A percentile compares a stretch with the other conserved stretches of the same genome.
phyloP scores from a whole-genome alignment of 139 green algal species.

The Picochlorum sp. region DNA sequence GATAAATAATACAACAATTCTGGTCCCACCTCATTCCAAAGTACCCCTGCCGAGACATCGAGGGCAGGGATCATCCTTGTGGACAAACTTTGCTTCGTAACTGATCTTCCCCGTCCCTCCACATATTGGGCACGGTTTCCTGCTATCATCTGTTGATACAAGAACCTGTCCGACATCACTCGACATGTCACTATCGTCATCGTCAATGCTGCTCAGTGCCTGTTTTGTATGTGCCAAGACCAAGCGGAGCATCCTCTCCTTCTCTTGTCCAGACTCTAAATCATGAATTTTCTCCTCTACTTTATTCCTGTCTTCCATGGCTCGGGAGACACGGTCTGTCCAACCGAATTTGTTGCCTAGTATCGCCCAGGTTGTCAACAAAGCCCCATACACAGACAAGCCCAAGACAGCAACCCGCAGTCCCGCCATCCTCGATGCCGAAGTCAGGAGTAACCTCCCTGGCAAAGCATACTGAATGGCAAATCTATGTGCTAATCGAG shows the following conservation, averaged over 20 bases:
- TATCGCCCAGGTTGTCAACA: background rate
- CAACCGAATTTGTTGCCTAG: background rate
- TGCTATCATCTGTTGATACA: background rate
- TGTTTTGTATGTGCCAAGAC: too few relatives aligned
- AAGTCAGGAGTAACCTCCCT: background rate
- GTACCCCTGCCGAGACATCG: slow-evolving; percentile 5
- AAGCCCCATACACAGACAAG: background rate
- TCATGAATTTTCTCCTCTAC: too few relatives aligned
- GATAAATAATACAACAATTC: too few relatives aligned
- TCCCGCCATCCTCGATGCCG: background rate
- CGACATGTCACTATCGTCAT: too few relatives aligned
- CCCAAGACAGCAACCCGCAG: background rate
- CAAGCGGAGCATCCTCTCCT: too few relatives aligned
- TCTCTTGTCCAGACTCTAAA: too few relatives aligned
- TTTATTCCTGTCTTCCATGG: too few relatives aligned
- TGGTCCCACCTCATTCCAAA: too few relatives aligned
- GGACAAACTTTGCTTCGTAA: background rate
- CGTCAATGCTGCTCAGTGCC: too few relatives aligned
- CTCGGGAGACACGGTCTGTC: too few relatives aligned
- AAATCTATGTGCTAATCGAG: slow-evolving; percentile 1
- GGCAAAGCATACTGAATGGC: background rate
- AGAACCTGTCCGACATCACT: too few relatives aligned
- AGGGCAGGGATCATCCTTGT: slow-evolving; percentile 4
- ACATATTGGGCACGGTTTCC: slow-evolving; percentile 8
- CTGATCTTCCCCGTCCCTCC: slow-evolving; percentile 3